Conservation (phyloP, 768 basidiomycete species). For the Kockovaella imperatae region DNA sequence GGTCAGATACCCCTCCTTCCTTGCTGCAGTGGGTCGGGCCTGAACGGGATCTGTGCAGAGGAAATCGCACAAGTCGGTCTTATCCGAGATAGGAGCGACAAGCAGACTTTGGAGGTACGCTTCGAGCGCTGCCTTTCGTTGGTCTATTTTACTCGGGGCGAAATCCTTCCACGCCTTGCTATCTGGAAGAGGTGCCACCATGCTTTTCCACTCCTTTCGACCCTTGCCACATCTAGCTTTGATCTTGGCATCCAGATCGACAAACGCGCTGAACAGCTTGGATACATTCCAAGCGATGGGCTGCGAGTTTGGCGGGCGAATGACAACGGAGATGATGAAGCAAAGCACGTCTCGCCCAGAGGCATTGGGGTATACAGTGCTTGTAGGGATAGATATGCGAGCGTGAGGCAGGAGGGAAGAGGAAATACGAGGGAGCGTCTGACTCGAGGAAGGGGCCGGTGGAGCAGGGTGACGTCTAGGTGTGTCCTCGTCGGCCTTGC, state of each 20-base stretch:
- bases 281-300: constrained; percentile 66
- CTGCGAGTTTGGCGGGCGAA: constrained; percentile 33
- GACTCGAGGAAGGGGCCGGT: neutral
- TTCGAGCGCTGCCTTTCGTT: constrained; percentile 70
- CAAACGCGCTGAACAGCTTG: constrained; percentile 87
- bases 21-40: constrained; percentile 58
- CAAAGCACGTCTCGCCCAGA: constrained; percentile 85
- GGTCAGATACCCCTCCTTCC: constrained; percentile 92
- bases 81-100: constrained; percentile 71
- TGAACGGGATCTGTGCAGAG: constrained; percentile 82
- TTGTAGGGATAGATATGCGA: constrained; percentile 62
- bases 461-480: no score
- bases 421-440: constrained; percentile 14
- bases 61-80: constrained; percentile 83
- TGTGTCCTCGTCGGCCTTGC: no score
- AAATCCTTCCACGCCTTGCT: constrained; percentile 93
- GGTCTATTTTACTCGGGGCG: constrained; percentile 92
- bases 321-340: constrained; percentile 64
- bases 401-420: constrained; percentile 63
- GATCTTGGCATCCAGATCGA: constrained; percentile 75
- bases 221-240: constrained; percentile 54
- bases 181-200: constrained; percentile 77
- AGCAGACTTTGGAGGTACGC: constrained; percentile 78
- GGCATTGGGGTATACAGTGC: constrained; percentile 79
- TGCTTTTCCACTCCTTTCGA: constrained; percentile 56